Base-by-base conservation (phyloP, 2,329 filamentous ascomycete genomes). In the Trichoderma cornu-damae region DNA sequence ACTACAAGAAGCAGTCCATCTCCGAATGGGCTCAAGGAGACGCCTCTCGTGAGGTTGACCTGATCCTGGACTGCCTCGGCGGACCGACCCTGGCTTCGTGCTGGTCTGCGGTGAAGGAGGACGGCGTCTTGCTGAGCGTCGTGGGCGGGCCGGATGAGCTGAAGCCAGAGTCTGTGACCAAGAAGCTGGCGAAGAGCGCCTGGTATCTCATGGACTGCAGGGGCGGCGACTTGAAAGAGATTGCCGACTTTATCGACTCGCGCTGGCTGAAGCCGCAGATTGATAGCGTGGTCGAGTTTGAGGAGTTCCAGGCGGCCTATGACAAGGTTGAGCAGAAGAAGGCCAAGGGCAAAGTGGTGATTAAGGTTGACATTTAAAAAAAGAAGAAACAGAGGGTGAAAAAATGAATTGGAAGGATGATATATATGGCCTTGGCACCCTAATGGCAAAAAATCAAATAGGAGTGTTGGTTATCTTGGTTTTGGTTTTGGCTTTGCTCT, bases 221-320 rank as follows among this genome's bases (percentile, higher is more conserved):
- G 34, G 73, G 72, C 2, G 67, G 62, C 28, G 69, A 75, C 54
- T 61, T 76, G 42, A 60, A 55, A 6, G 63, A 70, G 51, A 70
- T 75, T 58, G 62, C 67, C 5, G 62, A 64, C 38, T 59, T 75
- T 40, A 63, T 76, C 8, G 70, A 69, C 18, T 63, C 61, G 6
- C 69, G 70, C n/a, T 66, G 62, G 43, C 61, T 66, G 11, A 64
- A 60, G 59, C 70, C 72, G 2, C 59, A 65, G 38, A 64, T 76
- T n/a, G 74, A 76, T 58, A 74, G 72, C 35, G 68, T 70, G 4
- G 70, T 70, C 57, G 63, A 65, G n/a, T 72, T 76, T 62, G 71
- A 69, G 5, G 64, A 75, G 5, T 75, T 68, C 49, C 57, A 70
- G 34, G 65, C 68, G 53, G 73, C 72, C 0, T 76, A 74, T 61